Percentiles rank a stretch among this genome's conserved stretches.
phyloP scores from a whole-genome alignment of 805 yeast genomes.

The Lachancea nothofagi region DNA sequence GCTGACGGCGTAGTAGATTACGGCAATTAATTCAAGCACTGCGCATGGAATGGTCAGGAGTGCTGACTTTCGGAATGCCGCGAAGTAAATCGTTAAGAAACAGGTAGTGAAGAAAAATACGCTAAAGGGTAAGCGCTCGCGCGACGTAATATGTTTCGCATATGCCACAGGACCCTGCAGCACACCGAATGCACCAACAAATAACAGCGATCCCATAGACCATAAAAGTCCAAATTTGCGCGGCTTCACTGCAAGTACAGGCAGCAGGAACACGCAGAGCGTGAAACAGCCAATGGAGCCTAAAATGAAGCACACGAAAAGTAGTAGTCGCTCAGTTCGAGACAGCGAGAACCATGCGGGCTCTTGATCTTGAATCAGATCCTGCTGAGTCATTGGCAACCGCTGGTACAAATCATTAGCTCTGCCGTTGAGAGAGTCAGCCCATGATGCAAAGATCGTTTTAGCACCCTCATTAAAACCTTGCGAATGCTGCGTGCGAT shows the following conservation, averaged over 20 bases:
- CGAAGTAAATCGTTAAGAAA: slow-evolving; percentile 68
- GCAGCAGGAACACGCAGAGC: slow-evolving; percentile 76
- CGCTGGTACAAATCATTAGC: slow-evolving; percentile 57
- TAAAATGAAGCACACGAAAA: slow-evolving; percentile 69
- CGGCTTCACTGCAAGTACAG: slow-evolving; percentile 84
- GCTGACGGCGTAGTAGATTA: slow-evolving; percentile 83
- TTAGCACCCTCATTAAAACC: slow-evolving; percentile 33
- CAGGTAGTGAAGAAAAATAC: slow-evolving; percentile 76
- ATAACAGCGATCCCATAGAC: slow-evolving; percentile 86
- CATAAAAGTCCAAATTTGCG: slow-evolving; percentile 85
- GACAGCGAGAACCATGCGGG: slow-evolving; percentile 73
- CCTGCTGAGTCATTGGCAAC: slow-evolving; percentile 58
- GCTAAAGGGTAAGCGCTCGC: slow-evolving; percentile 75
- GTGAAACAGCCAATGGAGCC: slow-evolving; percentile 80
- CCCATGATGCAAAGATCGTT: slow-evolving; percentile 36
- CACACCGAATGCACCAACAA: slow-evolving; percentile 84
- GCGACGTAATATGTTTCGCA: slow-evolving; percentile 63
- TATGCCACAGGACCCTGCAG: slow-evolving; percentile 90
- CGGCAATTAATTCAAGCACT: slow-evolving; percentile 73
- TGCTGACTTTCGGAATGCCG: slow-evolving; percentile 62
- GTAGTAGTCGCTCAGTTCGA: slow-evolving; percentile 71
- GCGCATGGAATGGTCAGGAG: slow-evolving; percentile 72
- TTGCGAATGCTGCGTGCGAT: slow-evolving; percentile 23
- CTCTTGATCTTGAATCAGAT: slow-evolving; percentile 45
- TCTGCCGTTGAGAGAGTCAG: slow-evolving; percentile 35